Percentiles rank a stretch among this genome's conserved stretches.
These are phyloP conservation scores for Kwoniella sp. DNA, from an alignment of 768 basidiomycete genomes.

Conservation along the genomic window DNA sequence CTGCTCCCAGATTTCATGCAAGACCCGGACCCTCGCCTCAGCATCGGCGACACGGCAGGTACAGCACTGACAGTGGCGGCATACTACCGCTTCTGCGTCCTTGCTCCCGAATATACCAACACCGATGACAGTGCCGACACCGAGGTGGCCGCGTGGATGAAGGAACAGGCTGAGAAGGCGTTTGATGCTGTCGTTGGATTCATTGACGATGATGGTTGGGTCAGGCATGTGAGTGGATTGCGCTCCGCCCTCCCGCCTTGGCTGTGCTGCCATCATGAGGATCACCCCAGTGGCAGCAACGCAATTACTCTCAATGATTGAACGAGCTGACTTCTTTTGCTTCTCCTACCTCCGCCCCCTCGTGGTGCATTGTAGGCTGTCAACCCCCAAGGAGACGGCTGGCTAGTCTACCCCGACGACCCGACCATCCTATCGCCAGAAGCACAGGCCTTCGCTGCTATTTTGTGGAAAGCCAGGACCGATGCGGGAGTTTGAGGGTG, in stretches of 20 bases:
- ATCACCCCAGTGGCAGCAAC: no score
- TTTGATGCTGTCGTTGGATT: conserved; percentile 37
- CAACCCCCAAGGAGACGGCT: conserved; percentile 39
- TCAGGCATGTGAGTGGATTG: conserved; percentile 28
- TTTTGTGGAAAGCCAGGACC: conserved; percentile 46
- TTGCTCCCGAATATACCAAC: conserved; percentile 5
- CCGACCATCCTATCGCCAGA: conserved; percentile 35
- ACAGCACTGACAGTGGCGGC: conserved; percentile 39
- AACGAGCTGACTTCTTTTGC: not conserved
- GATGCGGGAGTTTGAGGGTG: conserved; percentile 38
- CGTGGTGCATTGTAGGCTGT: conserved; percentile 27
- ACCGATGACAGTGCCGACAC: not conserved
- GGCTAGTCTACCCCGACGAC: conserved; percentile 27
- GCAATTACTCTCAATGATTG: no score
- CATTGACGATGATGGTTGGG: conserved; percentile 35
- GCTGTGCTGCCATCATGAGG: no score
- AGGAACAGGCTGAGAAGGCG: conserved; percentile 18
- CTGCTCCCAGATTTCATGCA: conserved; percentile 28
- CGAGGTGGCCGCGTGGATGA: not conserved
- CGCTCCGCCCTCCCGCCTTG: no score
- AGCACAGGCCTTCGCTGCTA: conserved; percentile 37
- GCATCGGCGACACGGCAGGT: conserved; percentile 32
- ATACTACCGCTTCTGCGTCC: conserved; percentile 34
- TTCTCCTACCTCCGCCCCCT: not conserved
- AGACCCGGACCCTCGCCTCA: conserved; percentile 7